Evolutionary conservation across 164 flowering plant genomes (phyloP), one percentile per base, ranked within the genome.

Genomic region (Paratinospora sagittata): DNA sequence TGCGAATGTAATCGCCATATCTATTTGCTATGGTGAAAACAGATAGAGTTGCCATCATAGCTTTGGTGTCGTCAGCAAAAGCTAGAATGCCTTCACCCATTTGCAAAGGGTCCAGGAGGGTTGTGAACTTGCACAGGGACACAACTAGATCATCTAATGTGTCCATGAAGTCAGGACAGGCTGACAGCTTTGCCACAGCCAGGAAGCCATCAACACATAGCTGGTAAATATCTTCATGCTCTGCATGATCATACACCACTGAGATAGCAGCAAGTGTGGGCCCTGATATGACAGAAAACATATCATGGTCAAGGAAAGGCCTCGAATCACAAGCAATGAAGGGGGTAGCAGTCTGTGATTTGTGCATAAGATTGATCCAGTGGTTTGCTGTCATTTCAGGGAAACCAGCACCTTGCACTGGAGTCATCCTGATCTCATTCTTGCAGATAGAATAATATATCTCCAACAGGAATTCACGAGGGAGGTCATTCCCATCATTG

Each of bases 241-340:
- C 81, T 16, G 81, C 81, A 67, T 80, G 76, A 69, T 80, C 82
- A 61, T 77, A 80, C n/a, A 82, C 81, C 21, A 82, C 84, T 30
- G 80, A 82, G 17, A 82, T 71, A 43, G 84, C 84, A 45, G 84
- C 84, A 30, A 82, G 72, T 65, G 84, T 80, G 6, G 84, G 84
- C 34, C 82, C 84, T 17, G 84, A 79, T 72, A 82, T 67, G 34
- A 78, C 72, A 16, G 79, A 73, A 70, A 82, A 82, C 81, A 82
- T 79, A 61, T 82, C 84, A 60, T 65, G 81, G 43, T 82, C 84
- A 37, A 79, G 82, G 67, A 64, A 76, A 16, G 79, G 45, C 69
- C 75, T 70, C 6, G 81, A 72, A 52, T 82, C 81, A 60, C 74
- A 74, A 7, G 52, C 19, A 63, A 82, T 77, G 65, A 58, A 82